Base-by-base conservation (phyloP, 352 stramenopile genomes). In the Globisporangium cederbergense region DNA sequence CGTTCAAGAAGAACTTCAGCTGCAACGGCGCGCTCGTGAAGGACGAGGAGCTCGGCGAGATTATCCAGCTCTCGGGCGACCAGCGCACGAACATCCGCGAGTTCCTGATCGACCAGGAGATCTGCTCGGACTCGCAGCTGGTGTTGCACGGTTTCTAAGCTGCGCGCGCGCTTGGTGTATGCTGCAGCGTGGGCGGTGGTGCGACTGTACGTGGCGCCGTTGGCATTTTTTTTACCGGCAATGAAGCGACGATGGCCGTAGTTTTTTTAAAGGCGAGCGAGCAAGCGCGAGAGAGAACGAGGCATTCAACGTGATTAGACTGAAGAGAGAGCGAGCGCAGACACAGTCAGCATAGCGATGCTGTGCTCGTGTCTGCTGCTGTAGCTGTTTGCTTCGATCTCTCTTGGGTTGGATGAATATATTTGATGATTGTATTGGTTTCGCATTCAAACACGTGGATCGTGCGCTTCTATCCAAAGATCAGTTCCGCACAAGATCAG, bases 1-100 rank as follows among this genome's bases (percentile, higher is more conserved):
- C 97, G 53, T 99, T 99, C 76, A 99, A 99, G 90, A 99, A 99
- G 87, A 99, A 99, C 81, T 99, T 99, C 75, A 98, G 90, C 75
- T 99, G 98, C 85, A 99, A 99, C 84, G 98, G 98, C 60, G 97
- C 97, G 60, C 96, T 99, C 43, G 96, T 98, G 57, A 98, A 99
- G 71, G 97, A 99, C 77, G 89, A 98, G 58, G 97, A 99, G 69
- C 78, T 96, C 36, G 91, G 96, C 58, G 97, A 99, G 75, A 98
- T 99, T 71, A 99, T 99, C 77, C 98, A 99, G 79, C 86, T 99
- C 40, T 98, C 95, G 55, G 98, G 98, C 60, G 98, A 99, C 86
- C 98, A 99, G 82, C 84, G 98, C 75, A 98, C 95, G 53, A 99
- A 99, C 85, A 98, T 99, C 46, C 97, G 98, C 74, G 89, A 98